Percentiles rank a stretch among this genome's conserved stretches.
Evolutionary conservation across 768 basidiomycete genomes (phyloP).

Genomic region (Mycena capillaripes): DNA sequence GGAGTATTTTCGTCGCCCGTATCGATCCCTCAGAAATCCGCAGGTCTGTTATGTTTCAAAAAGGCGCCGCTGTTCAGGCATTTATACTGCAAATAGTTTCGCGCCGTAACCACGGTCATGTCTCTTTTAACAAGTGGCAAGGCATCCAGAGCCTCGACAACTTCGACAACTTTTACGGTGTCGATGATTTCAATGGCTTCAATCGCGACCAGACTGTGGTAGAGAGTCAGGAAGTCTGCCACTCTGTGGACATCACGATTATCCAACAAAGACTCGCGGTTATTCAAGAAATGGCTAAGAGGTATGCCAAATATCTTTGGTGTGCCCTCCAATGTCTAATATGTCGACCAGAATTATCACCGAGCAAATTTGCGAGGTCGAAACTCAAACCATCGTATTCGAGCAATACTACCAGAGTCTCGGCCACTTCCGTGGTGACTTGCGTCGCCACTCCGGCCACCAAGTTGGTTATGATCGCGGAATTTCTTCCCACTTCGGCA

Average conservation of each 20-base stretch:
- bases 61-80: background rate
- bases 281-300: conserved; percentile 62
- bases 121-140: conserved; percentile 51
- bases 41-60: background rate
- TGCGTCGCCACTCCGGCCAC: conserved; percentile 54
- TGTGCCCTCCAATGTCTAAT: background rate
- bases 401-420: conserved; percentile 59
- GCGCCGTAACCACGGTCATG: conserved; percentile 19
- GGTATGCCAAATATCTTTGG: conserved; percentile 43
- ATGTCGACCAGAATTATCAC: conserved; percentile 53
- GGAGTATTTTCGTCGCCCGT: conserved; percentile 49
- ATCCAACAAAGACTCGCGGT: conserved; percentile 62
- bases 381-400: conserved; percentile 60
- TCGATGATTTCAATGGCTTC: conserved; percentile 57
- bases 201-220: conserved; percentile 51
- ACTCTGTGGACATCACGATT: conserved; percentile 52
- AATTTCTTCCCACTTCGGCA: conserved; percentile 50
- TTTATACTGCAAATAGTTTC: conserved; percentile 9
- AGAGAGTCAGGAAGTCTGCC: conserved; percentile 53
- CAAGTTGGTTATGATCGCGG: conserved; percentile 55
- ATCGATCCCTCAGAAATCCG: conserved; percentile 28
- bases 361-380: conserved; percentile 65
- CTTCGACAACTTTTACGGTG: conserved; percentile 64
- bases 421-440: conserved; percentile 56
- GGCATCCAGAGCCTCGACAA: conserved; percentile 51